A percentile compares a stretch with the other conserved stretches of the same genome.
These are phyloP conservation scores for Apiospora kogelbergensis DNA, from an alignment of 2,329 filamentous ascomycete genomes.

Conservation along the genomic window DNA sequence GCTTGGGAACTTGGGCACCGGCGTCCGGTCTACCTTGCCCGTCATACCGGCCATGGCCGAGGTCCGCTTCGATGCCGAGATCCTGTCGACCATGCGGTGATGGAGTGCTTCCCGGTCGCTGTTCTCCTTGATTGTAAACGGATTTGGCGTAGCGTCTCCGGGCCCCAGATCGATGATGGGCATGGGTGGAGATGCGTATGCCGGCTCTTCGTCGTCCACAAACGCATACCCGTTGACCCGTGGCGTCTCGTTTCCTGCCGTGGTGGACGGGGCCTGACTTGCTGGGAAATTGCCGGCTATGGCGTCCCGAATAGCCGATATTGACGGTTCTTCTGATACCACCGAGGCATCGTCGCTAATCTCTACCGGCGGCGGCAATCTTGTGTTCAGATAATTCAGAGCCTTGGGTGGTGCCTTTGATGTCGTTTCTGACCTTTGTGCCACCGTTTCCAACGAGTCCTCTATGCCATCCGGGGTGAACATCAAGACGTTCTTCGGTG, in stretches of 20 bases:
- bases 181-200: constrained; percentile 38
- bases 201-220: constrained; percentile 76
- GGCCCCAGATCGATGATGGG: constrained; percentile 58
- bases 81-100: constrained; percentile 82
- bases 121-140: constrained; percentile 76
- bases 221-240: constrained; percentile 92
- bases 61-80: constrained; percentile 69
- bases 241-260: constrained; percentile 74
- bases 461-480: constrained; percentile 70
- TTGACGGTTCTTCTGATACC: constrained; percentile 68
- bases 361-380: constrained; percentile 57
- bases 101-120: constrained; percentile 79
- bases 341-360: constrained; percentile 40
- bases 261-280: constrained; percentile 60
- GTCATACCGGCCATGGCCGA: constrained; percentile 59
- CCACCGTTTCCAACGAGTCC: constrained; percentile 59
- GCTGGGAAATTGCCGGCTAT: constrained; percentile 70
- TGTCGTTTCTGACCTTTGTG: constrained; percentile 65
- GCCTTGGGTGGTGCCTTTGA: constrained; percentile 76
- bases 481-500: constrained; percentile 84
- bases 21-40: constrained; percentile 58
- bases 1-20: constrained; percentile 70
- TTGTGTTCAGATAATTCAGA: constrained; percentile 81
- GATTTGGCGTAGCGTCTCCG: constrained; percentile 66
- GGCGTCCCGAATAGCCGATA: constrained; percentile 81